A percentile compares a stretch with the other conserved stretches of the same genome.
Conservation (phyloP, 768 basidiomycete species). For the Sporobolomyces roseus region DNA sequence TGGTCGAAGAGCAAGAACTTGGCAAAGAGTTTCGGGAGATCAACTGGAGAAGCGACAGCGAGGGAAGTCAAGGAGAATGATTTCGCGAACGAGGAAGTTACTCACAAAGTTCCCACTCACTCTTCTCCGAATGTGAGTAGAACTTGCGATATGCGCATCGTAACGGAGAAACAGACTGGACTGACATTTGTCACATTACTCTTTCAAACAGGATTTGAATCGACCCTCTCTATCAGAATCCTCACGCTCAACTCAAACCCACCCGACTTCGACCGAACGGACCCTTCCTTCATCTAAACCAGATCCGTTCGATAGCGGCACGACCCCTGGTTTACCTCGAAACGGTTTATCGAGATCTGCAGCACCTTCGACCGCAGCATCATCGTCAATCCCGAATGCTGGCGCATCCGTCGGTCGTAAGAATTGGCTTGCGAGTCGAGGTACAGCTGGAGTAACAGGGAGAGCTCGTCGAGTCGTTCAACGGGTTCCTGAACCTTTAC, state of each 20-base stretch:
- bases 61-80: not conserved
- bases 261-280: not conserved
- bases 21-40: conserved; percentile 5
- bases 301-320: conserved; percentile 7
- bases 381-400: not conserved
- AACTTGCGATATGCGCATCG: no score
- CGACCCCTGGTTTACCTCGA: conserved; percentile 25
- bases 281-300: conserved; percentile 4
- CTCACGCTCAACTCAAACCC: not conserved
- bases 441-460: conserved; percentile 5
- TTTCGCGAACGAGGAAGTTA: no score
- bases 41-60: not conserved
- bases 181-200: no score
- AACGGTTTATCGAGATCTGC: conserved; percentile 13
- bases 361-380: not conserved
- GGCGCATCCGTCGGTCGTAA: conserved; percentile 9
- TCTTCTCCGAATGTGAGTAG: no score
- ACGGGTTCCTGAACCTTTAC: not conserved
- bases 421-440: conserved; percentile 14
- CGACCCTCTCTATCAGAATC: not conserved
- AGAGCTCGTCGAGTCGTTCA: conserved; percentile 6
- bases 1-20: conserved; percentile 17
- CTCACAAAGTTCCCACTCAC: no score
- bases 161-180: no score
- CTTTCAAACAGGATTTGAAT: not conserved